These are phyloP conservation scores for Ampelocalamus luodianensis DNA, from an alignment of 176 grass and related monocot species.

Conservation along the genomic window DNA sequence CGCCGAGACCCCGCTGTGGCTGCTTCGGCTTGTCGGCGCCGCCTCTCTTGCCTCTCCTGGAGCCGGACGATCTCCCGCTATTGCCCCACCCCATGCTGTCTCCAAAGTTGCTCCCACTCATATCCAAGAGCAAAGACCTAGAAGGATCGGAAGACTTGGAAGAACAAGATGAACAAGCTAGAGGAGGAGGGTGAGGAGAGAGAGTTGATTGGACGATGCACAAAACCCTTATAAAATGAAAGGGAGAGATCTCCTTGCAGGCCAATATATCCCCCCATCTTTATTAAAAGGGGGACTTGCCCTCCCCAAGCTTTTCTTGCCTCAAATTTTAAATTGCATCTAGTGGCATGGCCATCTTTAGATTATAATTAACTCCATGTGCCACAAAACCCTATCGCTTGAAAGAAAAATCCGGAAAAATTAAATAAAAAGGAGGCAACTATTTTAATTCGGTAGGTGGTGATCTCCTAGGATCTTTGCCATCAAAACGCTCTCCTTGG, in stretches of 20 bases:
- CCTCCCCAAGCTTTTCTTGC: conserved; percentile 59
- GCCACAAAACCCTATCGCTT: conserved; percentile 41
- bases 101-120: conserved; percentile 73
- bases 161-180: conserved; percentile 45
- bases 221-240: conserved; percentile 63
- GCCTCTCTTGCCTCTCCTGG: conserved; percentile 68
- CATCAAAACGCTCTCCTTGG: conserved; percentile 22
- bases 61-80: conserved; percentile 47
- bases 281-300: conserved; percentile 58
- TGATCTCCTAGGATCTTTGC: conserved; percentile 51
- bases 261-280: conserved; percentile 50
- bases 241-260: conserved; percentile 62
- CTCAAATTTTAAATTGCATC: conserved; percentile 37
- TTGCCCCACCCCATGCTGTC: conserved; percentile 61
- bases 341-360: conserved; percentile 49
- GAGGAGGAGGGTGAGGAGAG: background rate
- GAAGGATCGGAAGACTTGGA: conserved; percentile 55
- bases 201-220: conserved; percentile 46
- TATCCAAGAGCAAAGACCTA: conserved; percentile 47
- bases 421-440: background rate
- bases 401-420: conserved; percentile 37
- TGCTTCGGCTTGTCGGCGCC: conserved; percentile 69
- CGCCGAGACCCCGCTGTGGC: conserved; percentile 74
- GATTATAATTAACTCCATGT: conserved; percentile 54
- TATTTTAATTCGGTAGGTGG: conserved; percentile 45